These are phyloP conservation scores for Kodamaea fukazawae DNA, from an alignment of 805 yeast genomes.

Conservation along the genomic window DNA sequence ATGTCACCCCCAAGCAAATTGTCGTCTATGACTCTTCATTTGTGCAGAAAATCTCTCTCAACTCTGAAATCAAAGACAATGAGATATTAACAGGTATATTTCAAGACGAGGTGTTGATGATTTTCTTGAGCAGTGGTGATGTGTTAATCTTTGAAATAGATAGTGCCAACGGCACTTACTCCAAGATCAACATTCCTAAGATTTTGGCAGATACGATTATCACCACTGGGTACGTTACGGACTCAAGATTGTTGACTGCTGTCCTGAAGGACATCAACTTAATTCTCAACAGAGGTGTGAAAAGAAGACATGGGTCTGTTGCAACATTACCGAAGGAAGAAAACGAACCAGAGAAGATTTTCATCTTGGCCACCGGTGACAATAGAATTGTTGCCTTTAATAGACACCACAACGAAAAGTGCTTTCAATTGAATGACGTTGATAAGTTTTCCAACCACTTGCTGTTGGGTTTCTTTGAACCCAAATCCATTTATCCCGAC, in stretches of 20 bases:
- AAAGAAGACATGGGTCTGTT: conserved; percentile 24
- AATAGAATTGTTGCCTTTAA: conserved; percentile 67
- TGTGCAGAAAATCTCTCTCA: conserved; percentile 48
- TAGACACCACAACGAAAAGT: conserved; percentile 51
- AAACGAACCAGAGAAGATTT: conserved; percentile 33
- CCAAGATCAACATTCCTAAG: conserved; percentile 38
- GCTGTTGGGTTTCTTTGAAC: conserved; percentile 47
- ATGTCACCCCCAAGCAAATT: conserved; percentile 66
- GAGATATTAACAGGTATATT: conserved; percentile 65
- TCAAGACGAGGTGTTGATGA: conserved; percentile 59
- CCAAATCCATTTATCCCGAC: conserved; percentile 57
- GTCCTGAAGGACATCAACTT: conserved; percentile 31
- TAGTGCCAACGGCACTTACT: conserved; percentile 35
- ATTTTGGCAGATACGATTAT: conserved; percentile 50
- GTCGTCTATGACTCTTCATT: conserved; percentile 60
- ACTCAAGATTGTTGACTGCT: conserved; percentile 47
- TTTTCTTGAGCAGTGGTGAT: conserved; percentile 69
- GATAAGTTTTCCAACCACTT: conserved; percentile 46
- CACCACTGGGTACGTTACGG: conserved; percentile 65
- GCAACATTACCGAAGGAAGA: neutral
- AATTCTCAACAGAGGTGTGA: conserved; percentile 29
- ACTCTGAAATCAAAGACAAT: conserved; percentile 42
- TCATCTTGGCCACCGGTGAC: conserved; percentile 73
- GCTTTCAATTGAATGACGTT: conserved; percentile 50
- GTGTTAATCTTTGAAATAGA: conserved; percentile 50